Conservation (phyloP, 345 rosid species). For the Lagerstroemia speciosa region DNA sequence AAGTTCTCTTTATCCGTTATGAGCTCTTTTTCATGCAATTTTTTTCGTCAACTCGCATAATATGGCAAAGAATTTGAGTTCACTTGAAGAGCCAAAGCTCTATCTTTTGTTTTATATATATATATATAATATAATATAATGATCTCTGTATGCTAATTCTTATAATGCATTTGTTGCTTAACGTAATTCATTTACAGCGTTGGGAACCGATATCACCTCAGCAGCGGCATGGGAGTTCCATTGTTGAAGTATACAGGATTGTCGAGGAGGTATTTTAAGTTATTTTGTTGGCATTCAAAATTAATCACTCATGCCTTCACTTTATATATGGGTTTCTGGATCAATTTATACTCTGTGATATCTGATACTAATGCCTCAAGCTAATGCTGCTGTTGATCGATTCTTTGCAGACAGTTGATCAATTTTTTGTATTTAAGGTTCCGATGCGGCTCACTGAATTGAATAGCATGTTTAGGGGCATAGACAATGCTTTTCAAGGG, state of each 20-base stretch:
- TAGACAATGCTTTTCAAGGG: constrained; percentile 91
- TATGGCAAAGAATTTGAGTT: too few species aligned
- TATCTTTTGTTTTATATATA: too few species aligned
- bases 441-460: constrained; percentile 83
- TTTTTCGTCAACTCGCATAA: too few species aligned
- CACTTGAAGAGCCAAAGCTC: too few species aligned
- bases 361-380: background rate
- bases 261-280: constrained; percentile 70
- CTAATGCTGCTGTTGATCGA: constrained; percentile 3
- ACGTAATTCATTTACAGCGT: constrained; percentile 33
- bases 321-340: background rate
- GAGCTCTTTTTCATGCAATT: too few species aligned
- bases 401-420: constrained; percentile 86
- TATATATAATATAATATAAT: too few species aligned
- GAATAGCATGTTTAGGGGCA: constrained; percentile 65
- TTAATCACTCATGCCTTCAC: background rate
- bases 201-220: constrained; percentile 97
- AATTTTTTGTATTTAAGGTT: constrained; percentile 73
- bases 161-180: background rate
- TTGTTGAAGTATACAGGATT: constrained; percentile 93
- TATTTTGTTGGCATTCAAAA: background rate
- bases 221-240: constrained; percentile 88
- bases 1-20: too few species aligned
- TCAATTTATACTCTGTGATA: background rate
- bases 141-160: background rate